Base-by-base conservation (phyloP, 2,329 filamentous ascomycete species). In the Ceratocystiopsis brevicomis region DNA sequence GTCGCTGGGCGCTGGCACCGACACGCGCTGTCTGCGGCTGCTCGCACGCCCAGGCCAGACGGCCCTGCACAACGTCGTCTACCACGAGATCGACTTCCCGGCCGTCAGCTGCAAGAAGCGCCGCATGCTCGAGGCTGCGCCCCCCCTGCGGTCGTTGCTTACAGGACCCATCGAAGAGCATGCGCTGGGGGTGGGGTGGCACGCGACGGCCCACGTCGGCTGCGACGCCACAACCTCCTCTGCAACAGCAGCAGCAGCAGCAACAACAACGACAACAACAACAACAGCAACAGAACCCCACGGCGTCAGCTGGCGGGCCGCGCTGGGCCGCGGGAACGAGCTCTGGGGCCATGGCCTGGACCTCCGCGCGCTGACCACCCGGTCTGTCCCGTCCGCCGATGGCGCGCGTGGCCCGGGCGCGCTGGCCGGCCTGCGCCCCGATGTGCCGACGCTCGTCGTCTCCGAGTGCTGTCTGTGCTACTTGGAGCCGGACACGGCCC, bases 391-490 rank as follows among this genome's bases (percentile, higher is more conserved):
- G 32, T 14, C 11, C 10, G n/a, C 44, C 39, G 36, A 19, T 9
- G 6, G 10, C 25, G 25, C 25, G 6, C 25, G 25, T 2, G 25
- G 30, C 38, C 4, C 10, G 37, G 18, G 13, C 42, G 3, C 35
- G 41, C 32, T 73, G 5, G 52, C 54, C 17, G 68, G 68, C 52
- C 50, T 75, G 63, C 52, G 71, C 63, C 55, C 60, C 51, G 53
- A 73, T 56, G 19, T 83, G 0, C 85, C 90, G 0, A 98, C 90
- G 0, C 63, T 98, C 10, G 61, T 98, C 19, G 68, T 98, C 8
- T 96, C 88, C 0, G 90, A 98, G 60, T 96, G 90, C 67, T 98
- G 90, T 57, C 70, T 98, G 32, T 84, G 90, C 57, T 98, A 98
- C 55, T 71, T 98, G 1, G 68, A 78, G 10, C 69, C 77, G 0